Evolutionary conservation across 129 eudicot species (phyloP), one percentile per base, ranked within the genome.

Genomic region (Flaveria trinervia): DNA sequence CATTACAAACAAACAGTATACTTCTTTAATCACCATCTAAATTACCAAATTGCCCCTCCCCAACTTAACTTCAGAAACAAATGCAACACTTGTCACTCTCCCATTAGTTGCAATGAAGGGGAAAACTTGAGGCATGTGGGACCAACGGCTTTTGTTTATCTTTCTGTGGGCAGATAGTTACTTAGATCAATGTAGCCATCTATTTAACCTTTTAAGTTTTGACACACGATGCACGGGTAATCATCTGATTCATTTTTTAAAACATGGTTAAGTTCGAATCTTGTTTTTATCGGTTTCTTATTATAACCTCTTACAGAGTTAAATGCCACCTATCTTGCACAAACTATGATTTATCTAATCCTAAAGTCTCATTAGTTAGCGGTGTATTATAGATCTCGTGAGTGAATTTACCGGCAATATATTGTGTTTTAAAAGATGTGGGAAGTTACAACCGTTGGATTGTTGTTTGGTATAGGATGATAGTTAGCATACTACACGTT

Each of bases 401-500:
- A 36, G 36, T 30, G 41, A 36, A 36, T 36, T 36, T 36, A 36
- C 41, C 8, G 5, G 7, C 1, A 36, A 36, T 5, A 36, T 36
- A 5, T 4, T 36, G 5, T 36, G 0, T 36, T 0, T 36, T 5
- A 36, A 36, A 36, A 36, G 65, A 46, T 66, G 57, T 48, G 78
- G 17, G 70, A 71, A 81, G 79, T 76, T 33, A 67, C 65, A 83
- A 73, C 91, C 91, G 73, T 91, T 73, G 76, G 92, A 89, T 89
- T 65, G 15, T 66, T 52, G 77, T 62, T 78, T 80, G 83, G 85
- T 82, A 88, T 72, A 54, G 41, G 66, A 88, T 85, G 89, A 36
- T 36, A 36, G 41, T 36, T 36, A 36, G 41, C 41, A 36, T 36
- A 36, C 41, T 36, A 36, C 41, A 36, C 41, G 41, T 36, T 36